Evolutionary conservation across 1,139 yeast species (phyloP).

Genomic region (Protomyces macrosporus): DNA sequence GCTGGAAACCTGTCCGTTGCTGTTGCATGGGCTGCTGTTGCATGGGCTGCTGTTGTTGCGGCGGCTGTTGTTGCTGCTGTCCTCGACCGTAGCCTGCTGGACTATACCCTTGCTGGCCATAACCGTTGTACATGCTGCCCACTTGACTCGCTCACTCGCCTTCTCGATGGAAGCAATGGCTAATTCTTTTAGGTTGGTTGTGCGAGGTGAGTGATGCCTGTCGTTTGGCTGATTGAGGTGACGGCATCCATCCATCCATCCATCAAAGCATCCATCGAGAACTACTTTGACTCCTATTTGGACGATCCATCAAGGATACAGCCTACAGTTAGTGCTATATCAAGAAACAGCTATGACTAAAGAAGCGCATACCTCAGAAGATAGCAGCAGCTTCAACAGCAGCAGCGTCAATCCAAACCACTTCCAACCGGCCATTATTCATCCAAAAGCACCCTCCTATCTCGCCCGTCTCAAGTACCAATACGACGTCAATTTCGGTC

Average conservation of each 20-base stretch:
- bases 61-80: slow-evolving; percentile 10
- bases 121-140: slow-evolving; percentile 7
- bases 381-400: background rate
- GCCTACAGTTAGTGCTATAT: too few relatives aligned
- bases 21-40: slow-evolving; percentile 9
- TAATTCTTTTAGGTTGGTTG: too few relatives aligned
- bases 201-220: too few relatives aligned
- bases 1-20: slow-evolving; percentile 24
- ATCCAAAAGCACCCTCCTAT: background rate
- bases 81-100: background rate
- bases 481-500: slow-evolving; percentile 20
- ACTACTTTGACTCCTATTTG: too few relatives aligned
- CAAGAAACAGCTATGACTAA: too few relatives aligned
- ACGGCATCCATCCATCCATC: too few relatives aligned
- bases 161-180: too few relatives aligned
- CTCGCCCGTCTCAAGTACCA: slow-evolving; percentile 13
- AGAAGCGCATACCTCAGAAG: background rate
- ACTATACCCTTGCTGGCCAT: slow-evolving; percentile 6
- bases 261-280: too few relatives aligned
- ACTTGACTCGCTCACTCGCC: too few relatives aligned
- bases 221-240: too few relatives aligned
- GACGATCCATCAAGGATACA: too few relatives aligned
- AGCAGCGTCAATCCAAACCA: background rate
- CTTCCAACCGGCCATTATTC: background rate
- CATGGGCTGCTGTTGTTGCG: background rate